phyloP scores from a whole-genome alignment of 352 stramenopile species.

The Globisporangium canariense region DNA sequence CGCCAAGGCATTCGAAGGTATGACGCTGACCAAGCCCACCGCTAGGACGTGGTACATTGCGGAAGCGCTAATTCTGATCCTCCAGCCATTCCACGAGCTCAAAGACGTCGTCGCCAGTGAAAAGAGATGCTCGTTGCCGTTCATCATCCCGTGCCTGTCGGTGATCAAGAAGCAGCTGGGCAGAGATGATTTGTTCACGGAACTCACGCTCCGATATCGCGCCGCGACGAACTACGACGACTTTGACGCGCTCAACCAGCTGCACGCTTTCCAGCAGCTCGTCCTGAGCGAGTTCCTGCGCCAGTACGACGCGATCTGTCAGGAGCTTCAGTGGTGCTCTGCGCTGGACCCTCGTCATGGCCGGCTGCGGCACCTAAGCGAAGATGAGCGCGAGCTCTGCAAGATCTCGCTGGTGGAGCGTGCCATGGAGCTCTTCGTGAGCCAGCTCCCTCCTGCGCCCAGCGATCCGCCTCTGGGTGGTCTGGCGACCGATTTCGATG shows the following conservation, averaged over 20 bases:
- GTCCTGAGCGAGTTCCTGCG: slow-evolving; percentile 12
- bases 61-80: slow-evolving; percentile 37
- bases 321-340: slow-evolving; percentile 35
- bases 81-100: slow-evolving; percentile 42
- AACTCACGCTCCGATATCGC: slow-evolving; percentile 18
- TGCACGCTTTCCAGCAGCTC: slow-evolving; percentile 18
- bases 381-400: slow-evolving; percentile 30
- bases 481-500: slow-evolving; percentile 27
- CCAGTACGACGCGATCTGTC: slow-evolving; percentile 18
- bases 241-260: background rate
- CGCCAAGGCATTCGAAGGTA: background rate
- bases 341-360: slow-evolving; percentile 43
- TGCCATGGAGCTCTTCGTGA: slow-evolving; percentile 23
- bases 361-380: slow-evolving; percentile 37
- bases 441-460: slow-evolving; percentile 21
- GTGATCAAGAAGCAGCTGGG: slow-evolving; percentile 34
- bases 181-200: slow-evolving; percentile 26
- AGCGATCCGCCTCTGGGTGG: slow-evolving; percentile 17
- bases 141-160: slow-evolving; percentile 33
- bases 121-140: slow-evolving; percentile 30
- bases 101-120: slow-evolving; percentile 33
- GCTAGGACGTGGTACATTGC: slow-evolving; percentile 29
- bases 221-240: background rate
- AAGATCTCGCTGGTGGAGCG: slow-evolving; percentile 18
- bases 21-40: slow-evolving; percentile 13